Base-by-base conservation (phyloP, 139 green algal genomes). In the Chlamydomonas sphaeroides region DNA sequence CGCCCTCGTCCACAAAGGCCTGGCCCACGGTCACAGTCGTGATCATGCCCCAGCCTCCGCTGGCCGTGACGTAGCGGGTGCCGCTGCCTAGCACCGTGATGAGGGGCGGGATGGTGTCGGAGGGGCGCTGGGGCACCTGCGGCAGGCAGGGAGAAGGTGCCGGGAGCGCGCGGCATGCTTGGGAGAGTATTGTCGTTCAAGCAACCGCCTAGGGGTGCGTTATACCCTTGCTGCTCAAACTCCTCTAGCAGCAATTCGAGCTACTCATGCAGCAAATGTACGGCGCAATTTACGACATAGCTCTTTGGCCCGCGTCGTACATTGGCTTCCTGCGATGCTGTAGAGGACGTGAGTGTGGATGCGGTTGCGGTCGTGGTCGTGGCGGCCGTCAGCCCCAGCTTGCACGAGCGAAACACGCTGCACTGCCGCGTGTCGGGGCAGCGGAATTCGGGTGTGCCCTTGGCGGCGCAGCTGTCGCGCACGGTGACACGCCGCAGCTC, bases 51-150 rank as follows among this genome's bases (percentile, higher is more conserved):
- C 3, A 5, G 3, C 6, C 15, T 11, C 69, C 69, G n/a, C 14
- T 17, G 23, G 69, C 20, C 1, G 69, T 77, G 17, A 25, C 21
- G 48, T 77, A 77, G 69, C 18, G 69, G 2, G 15, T 7, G 32
- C 69, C 69, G 48, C 6, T 5, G 23, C 48, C 48, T 1, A 65
- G 32, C 5, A 65, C 32, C 11, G 70, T 78, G 51, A 78, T 51
- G 51, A 51, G 3, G 23, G 70, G 70, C 30, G 70, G 15, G 35
- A 78, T 78, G 35, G 51, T 67, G 70, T 78, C 70, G 0, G 35
- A 32, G 15, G 70, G 70, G 23, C 38, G 36, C 65, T 49, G 14
- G 21, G 23, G 25, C 5, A 26, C 38, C 65, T 53, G 45, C 45
- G 25, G 14, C 2, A 10, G 45, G 45, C 11, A 14, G 45, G 45